Percentiles rank a stretch among this genome's conserved stretches.
Evolutionary conservation across 2,329 filamentous ascomycete genomes (phyloP).

Genomic region (Scopulariopsis brevicaulis): DNA sequence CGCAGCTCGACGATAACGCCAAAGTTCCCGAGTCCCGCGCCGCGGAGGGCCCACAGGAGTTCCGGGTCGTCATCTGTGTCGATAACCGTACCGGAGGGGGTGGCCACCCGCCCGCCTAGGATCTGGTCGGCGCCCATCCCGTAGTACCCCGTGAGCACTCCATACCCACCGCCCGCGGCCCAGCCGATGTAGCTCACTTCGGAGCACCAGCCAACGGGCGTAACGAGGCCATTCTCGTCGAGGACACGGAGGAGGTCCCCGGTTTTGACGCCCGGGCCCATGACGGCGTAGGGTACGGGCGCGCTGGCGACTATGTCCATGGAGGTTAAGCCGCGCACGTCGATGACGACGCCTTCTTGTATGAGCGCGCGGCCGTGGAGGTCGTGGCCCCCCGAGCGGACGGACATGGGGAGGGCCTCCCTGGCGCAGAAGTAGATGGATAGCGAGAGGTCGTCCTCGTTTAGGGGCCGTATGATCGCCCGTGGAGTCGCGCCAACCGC

Average conservation of each 20-base stretch:
- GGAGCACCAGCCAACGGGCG: slow-evolving; percentile 8
- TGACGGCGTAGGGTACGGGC: slow-evolving; percentile 5
- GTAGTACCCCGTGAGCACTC: slow-evolving; percentile 7
- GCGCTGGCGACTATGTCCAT: no score
- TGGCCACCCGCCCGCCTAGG: slow-evolving; percentile 8
- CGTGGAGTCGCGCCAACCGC: no score
- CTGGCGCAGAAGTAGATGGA: no score
- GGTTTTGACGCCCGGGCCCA: slow-evolving; percentile 9
- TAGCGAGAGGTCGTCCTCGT: no score
- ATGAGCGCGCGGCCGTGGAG: no score
- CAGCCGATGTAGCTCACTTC: slow-evolving; percentile 9
- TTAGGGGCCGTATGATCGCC: no score
- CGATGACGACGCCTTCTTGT: no score
- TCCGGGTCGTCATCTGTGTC: slow-evolving; percentile 4
- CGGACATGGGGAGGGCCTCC: no score
- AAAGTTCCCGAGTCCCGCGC: slow-evolving; percentile 10
- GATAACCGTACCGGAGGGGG: neutral
- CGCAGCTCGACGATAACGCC: slow-evolving; percentile 8
- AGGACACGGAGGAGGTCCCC: slow-evolving; percentile 8
- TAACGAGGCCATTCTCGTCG: slow-evolving; percentile 7
- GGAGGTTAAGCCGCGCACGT: no score
- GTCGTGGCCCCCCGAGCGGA: no score
- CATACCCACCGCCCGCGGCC: slow-evolving; percentile 11
- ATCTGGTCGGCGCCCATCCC: slow-evolving; percentile 11
- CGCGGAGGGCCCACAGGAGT: slow-evolving; percentile 10